Evolutionary conservation across 2,329 filamentous ascomycete species (phyloP).

Genomic region (Eurotiales sp.): DNA sequence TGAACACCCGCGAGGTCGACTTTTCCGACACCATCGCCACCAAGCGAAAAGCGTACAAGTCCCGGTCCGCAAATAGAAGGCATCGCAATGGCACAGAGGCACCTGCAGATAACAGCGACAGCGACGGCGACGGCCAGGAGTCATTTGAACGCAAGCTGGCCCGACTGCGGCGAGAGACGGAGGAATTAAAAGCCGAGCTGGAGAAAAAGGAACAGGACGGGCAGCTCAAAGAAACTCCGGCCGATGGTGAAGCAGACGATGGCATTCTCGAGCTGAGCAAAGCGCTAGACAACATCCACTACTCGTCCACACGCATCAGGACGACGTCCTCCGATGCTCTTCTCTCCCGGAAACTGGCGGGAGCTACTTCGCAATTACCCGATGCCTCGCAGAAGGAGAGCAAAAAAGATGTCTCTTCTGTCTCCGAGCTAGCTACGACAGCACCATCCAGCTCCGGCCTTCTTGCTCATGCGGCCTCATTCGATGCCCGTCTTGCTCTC

Average conservation of each 20-base stretch:
- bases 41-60: slow-evolving; percentile 79
- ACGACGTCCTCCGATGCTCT: slow-evolving; percentile 26
- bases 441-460: slow-evolving; percentile 47
- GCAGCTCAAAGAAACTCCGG: slow-evolving; percentile 38
- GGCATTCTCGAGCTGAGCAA: slow-evolving; percentile 67
- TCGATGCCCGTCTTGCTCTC: slow-evolving; percentile 73
- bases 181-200: slow-evolving; percentile 61
- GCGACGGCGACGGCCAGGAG: slow-evolving; percentile 60
- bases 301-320: slow-evolving; percentile 2
- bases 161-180: slow-evolving; percentile 75
- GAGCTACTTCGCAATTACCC: slow-evolving; percentile 6
- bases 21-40: slow-evolving; percentile 84
- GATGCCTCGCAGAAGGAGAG: slow-evolving; percentile 11
- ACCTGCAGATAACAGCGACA: slow-evolving; percentile 71
- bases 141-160: slow-evolving; percentile 74
- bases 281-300: slow-evolving; percentile 63
- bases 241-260: slow-evolving; percentile 49
- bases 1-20: slow-evolving; percentile 75
- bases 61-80: slow-evolving; percentile 57
- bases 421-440: slow-evolving; percentile 6
- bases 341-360: slow-evolving; percentile 32
- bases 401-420: neutral
- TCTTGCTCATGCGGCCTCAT: slow-evolving; percentile 77
- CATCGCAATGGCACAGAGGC: slow-evolving; percentile 56
- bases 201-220: slow-evolving; percentile 49